Evolutionary conservation across 805 yeast genomes (phyloP), one percentile per base, ranked within the genome.

Genomic region (Metschnikowia lochheadii): DNA sequence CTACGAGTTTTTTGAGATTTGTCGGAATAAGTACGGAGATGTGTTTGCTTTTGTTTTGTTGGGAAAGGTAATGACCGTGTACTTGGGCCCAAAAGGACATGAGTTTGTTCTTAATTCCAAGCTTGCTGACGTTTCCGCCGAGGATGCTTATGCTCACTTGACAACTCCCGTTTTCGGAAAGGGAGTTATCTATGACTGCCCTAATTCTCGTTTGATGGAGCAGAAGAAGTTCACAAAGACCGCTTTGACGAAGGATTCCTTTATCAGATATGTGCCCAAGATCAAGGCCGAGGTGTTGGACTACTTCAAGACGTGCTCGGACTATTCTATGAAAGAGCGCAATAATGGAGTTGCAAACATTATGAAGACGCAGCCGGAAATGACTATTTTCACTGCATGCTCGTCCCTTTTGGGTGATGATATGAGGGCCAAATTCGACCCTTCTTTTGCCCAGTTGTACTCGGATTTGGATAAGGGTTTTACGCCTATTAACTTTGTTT

Each of bases 101-200:
- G 99, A 94, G 68, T 91, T 94, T 66, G 89, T 92, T 42, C 82
- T 94, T 60, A 94, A 94, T 69, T 89, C 96, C 40, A 91, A 88
- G 70, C 77, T 87, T 48, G 81, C 84, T 31, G 96, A 89, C 61
- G 98, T 91, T 21, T 84, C 90, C 44, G 99, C 99, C 44, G 98
- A 94, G 68, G 97, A 87, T 44, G 98, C 97, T 37, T 94, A 94
- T 74, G 79, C 85, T 55, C 97, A 91, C 66, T 79, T 94, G 70
- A 94, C 99, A n/a, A 92, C 98, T n/a, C 99, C 99, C 13, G 97
- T 90, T 14, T 94, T 94, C 60, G 99, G 99, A 61, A 83, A 90
- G 64, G 99, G 98, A 63, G 99, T 94, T 49, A 87, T 94, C 48
- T 94, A 94, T 67, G 99, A 94, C 73, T 92, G 97, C 72, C 89